A percentile compares a stretch with the other conserved stretches of the same genome.
Conservation (phyloP, 352 stramenopile genomes). For the Globisporangium perplexum region DNA sequence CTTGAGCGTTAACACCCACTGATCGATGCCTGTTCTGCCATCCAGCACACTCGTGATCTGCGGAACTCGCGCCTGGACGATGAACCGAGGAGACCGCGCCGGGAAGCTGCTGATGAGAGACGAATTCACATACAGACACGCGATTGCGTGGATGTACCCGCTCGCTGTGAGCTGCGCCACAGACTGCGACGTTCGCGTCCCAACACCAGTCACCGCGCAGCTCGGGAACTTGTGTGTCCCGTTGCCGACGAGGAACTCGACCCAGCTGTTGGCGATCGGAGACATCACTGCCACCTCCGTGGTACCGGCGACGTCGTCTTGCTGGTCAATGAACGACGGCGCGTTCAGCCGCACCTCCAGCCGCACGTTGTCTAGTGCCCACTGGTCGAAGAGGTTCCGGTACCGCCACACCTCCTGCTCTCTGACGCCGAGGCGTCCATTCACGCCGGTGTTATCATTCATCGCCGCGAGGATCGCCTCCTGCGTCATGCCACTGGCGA, state of each 20-base stretch:
- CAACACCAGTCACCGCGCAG: conserved; percentile 15
- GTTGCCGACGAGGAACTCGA: conserved; percentile 36
- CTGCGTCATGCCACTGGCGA: conserved; percentile 17
- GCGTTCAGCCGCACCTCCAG: conserved; percentile 50
- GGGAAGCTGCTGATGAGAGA: conserved; percentile 44
- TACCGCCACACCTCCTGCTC: conserved; percentile 54
- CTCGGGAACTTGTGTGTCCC: conserved; percentile 52
- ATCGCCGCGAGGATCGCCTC: conserved; percentile 20
- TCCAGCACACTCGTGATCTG: conserved; percentile 27
- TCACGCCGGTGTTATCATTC: conserved; percentile 38
- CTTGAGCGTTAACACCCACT: conserved; percentile 27
- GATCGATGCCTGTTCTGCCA: conserved; percentile 22
- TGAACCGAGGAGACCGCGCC: conserved; percentile 29
- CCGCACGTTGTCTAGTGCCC: conserved; percentile 52
- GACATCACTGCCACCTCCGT: conserved; percentile 30
- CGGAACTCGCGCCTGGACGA: conserved; percentile 36
- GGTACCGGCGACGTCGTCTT: conserved; percentile 14
- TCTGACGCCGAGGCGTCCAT: conserved; percentile 22
- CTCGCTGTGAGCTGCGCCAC: conserved; percentile 21
- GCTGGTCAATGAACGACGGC: conserved; percentile 21
- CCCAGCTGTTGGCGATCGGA: conserved; percentile 37
- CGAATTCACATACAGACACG: conserved; percentile 27
- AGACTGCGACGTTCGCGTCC: conserved; percentile 2
- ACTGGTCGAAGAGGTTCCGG: conserved; percentile 74
- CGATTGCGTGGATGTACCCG: conserved; percentile 52